Conservation (phyloP, 306 rosid species). For the Pyrus betulifolia region DNA sequence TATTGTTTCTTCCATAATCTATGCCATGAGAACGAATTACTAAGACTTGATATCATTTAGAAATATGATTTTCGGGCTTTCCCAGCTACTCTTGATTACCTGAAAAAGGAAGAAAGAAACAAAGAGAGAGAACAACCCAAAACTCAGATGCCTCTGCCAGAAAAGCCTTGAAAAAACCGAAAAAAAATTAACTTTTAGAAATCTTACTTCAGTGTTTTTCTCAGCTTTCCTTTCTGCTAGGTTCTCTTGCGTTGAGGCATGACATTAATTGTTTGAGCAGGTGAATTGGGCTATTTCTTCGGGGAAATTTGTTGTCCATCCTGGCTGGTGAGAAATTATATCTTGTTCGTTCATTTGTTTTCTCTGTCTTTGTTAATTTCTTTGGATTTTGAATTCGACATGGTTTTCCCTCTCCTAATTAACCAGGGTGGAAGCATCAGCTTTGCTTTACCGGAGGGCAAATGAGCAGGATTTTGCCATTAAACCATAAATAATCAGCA, state of each 20-base stretch:
- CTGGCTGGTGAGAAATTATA: slow-evolving; percentile 72
- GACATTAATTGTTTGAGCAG: slow-evolving; percentile 41
- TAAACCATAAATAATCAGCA: slow-evolving; percentile 42
- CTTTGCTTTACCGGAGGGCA: slow-evolving; percentile 96
- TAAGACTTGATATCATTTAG: not conserved
- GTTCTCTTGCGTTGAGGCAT: not conserved
- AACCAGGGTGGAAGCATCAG: slow-evolving; percentile 98
- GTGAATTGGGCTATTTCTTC: slow-evolving; percentile 81
- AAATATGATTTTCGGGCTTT: not conserved
- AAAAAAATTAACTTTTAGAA: not conserved
- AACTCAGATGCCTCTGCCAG: not conserved
- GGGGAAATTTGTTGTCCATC: slow-evolving; percentile 82
- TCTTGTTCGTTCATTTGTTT: not conserved
- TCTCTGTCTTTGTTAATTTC: not conserved
- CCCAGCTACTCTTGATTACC: not conserved
- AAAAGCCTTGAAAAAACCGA: not conserved
- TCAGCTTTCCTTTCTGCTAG: not conserved
- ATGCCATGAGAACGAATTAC: not conserved
- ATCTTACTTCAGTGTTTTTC: not conserved
- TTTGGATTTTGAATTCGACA: slow-evolving; percentile 13
- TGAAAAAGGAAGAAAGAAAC: not conserved
- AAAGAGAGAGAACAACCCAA: not conserved
- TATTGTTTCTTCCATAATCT: slow-evolving; percentile 24
- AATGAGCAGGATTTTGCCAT: slow-evolving; percentile 86
- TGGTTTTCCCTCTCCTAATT: slow-evolving; percentile 3